A percentile compares a stretch with the other conserved stretches of the same genome.
These are phyloP conservation scores for Sphenostylis stenocarpa DNA, from an alignment of 306 rosid species.

Conservation along the genomic window DNA sequence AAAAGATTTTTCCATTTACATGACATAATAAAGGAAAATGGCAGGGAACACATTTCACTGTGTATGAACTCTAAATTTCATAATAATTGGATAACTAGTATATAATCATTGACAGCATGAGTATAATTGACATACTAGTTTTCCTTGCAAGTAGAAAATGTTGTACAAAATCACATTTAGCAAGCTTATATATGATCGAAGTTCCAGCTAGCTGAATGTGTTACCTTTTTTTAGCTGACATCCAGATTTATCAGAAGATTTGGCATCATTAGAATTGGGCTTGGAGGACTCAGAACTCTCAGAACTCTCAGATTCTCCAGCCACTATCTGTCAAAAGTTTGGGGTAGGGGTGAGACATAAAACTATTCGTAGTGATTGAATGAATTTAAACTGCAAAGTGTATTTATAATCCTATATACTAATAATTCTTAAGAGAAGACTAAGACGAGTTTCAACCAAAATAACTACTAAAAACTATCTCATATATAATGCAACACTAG, in stretches of 20 bases:
- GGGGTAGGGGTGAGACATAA: slow-evolving; percentile 17
- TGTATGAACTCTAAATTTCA: neutral
- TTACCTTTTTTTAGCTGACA: slow-evolving; percentile 77
- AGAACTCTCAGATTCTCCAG: slow-evolving; percentile 55
- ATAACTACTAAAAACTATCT: neutral
- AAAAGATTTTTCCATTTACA: neutral
- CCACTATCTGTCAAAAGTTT: slow-evolving; percentile 48
- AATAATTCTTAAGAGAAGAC: slow-evolving; percentile 11
- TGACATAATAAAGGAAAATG: neutral
- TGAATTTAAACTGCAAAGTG: neutral
- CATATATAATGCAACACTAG: neutral
- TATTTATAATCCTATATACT: neutral
- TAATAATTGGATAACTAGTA: neutral
- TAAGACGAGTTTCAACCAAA: neutral
- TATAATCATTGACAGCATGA: neutral
- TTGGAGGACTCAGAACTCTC: slow-evolving; percentile 57
- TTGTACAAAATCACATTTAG: neutral
- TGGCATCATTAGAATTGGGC: slow-evolving; percentile 57
- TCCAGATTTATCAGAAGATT: slow-evolving; percentile 53
- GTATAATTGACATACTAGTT: slow-evolving; percentile 3
- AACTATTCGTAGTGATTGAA: slow-evolving; percentile 5
- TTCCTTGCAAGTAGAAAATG: neutral
- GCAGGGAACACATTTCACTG: neutral
- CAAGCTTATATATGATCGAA: slow-evolving; percentile 16
- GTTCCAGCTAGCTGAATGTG: slow-evolving; percentile 15